These are phyloP conservation scores for Scutellaria galericulata DNA, from an alignment of 257 asterid species.

Conservation along the genomic window DNA sequence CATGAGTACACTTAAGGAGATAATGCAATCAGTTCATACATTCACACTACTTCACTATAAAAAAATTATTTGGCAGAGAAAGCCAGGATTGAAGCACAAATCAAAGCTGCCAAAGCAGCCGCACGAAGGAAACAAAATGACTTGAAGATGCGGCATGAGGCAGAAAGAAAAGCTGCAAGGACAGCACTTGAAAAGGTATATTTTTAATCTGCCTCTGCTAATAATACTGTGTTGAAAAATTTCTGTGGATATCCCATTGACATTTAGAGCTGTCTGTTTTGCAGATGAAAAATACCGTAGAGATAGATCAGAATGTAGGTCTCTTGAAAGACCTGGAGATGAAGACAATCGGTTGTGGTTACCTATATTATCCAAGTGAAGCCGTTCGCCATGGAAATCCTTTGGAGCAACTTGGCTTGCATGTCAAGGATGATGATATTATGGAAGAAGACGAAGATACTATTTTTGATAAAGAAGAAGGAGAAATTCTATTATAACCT, in stretches of 20 bases:
- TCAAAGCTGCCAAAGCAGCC: constrained; percentile 65
- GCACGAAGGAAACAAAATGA: constrained; percentile 45
- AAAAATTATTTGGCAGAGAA: constrained; percentile 52
- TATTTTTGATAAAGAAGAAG: constrained; percentile 54
- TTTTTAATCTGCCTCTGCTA: neutral
- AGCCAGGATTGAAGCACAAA: constrained; percentile 64
- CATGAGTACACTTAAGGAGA: neutral
- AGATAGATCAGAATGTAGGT: constrained; percentile 44
- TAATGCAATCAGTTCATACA: neutral
- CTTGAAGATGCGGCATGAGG: constrained; percentile 48
- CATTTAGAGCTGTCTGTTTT: neutral
- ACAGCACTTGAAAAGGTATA: constrained; percentile 61
- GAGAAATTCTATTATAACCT: constrained; percentile 52
- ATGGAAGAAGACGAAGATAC: constrained; percentile 44
- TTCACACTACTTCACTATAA: constrained; percentile 15
- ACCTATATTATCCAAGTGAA: constrained; percentile 24
- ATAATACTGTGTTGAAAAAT: neutral
- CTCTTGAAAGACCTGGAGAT: constrained; percentile 52
- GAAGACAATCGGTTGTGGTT: constrained; percentile 37
- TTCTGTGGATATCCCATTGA: neutral
- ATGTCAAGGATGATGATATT: constrained; percentile 52
- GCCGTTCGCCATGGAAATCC: constrained; percentile 33
- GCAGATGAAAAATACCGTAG: constrained; percentile 62
- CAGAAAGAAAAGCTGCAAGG: constrained; percentile 69
- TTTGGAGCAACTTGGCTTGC: constrained; percentile 60